These are phyloP conservation scores for Mortierella claussenii DNA, from an alignment of 192 early-diverging fungal genomes.

Conservation along the genomic window DNA sequence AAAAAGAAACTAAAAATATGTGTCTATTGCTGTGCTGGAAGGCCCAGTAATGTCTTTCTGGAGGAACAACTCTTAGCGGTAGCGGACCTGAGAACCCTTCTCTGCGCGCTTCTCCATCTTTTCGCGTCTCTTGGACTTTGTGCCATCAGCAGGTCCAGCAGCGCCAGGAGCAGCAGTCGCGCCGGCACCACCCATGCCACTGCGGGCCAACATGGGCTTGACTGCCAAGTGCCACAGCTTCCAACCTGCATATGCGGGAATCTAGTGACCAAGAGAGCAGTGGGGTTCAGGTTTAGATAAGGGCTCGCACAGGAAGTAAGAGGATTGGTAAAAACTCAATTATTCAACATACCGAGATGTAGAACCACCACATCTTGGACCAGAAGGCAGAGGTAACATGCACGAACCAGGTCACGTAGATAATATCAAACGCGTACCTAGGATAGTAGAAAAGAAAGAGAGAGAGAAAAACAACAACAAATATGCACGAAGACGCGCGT, in stretches of 20 bases:
- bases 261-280: no score
- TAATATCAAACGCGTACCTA: constrained; percentile 87
- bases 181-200: constrained; percentile 11
- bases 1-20: neutral
- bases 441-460: constrained; percentile 26
- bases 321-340: neutral
- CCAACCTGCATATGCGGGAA: constrained; percentile 67
- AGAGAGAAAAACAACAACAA: neutral
- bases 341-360: constrained; percentile 54
- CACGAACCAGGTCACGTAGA: constrained; percentile 86
- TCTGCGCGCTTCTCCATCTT: constrained; percentile 62
- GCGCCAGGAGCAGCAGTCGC: constrained; percentile 12
- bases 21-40: no score
- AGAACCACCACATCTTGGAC: constrained; percentile 63
- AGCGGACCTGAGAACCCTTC: constrained; percentile 59
- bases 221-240: constrained; percentile 60
- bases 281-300: neutral
- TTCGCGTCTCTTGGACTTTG: constrained; percentile 61
- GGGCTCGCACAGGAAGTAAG: neutral
- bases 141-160: constrained; percentile 24
- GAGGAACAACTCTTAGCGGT: constrained; percentile 18
- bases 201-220: constrained; percentile 49
- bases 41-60: neutral
- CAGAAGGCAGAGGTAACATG: constrained; percentile 72
- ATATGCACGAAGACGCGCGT: no score